Base-by-base conservation (phyloP, 139 green algal species). In the Penium margaritaceum region DNA sequence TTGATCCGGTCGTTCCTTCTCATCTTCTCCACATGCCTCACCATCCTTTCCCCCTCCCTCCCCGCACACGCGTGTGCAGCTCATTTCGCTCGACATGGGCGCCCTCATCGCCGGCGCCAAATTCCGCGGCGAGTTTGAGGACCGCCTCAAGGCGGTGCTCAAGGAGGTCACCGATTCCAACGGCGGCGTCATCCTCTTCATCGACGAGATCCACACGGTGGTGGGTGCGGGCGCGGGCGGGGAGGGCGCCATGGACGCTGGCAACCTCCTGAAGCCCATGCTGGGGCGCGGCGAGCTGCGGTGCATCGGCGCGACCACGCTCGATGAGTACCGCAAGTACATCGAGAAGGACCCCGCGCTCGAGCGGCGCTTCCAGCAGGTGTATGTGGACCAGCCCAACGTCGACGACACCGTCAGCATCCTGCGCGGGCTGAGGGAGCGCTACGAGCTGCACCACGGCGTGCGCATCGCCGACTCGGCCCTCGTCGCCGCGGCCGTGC, bases 271-370 rank as follows among this genome's bases (percentile, higher is more conserved):
- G 38, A 98, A 98, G 87, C 93, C 94, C 35, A 78, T 80, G 80
- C 84, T 97, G 58, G 89, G 85, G 2, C 83, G 94, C 21, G 94
- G 94, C 2, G 92, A 98, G 87, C 90, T 98, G 81, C 86, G 94
- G 51, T 97, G 92, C 87, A 98, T 98, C 39, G 93, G 93, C 33
- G 91, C 91, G 60, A 97, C 92, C 35, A 97, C 92, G 21, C 84
- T 95, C n/a, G 93, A 98, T 76, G 95, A 98, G 88, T 97, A 95
- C 86, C 80, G 94, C 41, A 90, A 97, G 86, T 91, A 97, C 88
- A 98, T 98, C 60, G 94, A 98, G 88, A 98, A 98, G 87, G 94
- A 98, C 83, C 87, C 94, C 4, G 94, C 94, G 0, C 84, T 98
- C 74, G 94, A 98, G 87, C 83, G 94, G 17, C 84, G 93, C 27